A percentile compares a stretch with the other conserved stretches of the same genome.
phyloP scores from a whole-genome alignment of 495 filamentous ascomycete species.

The Hyaloscypha hepaticicola region DNA sequence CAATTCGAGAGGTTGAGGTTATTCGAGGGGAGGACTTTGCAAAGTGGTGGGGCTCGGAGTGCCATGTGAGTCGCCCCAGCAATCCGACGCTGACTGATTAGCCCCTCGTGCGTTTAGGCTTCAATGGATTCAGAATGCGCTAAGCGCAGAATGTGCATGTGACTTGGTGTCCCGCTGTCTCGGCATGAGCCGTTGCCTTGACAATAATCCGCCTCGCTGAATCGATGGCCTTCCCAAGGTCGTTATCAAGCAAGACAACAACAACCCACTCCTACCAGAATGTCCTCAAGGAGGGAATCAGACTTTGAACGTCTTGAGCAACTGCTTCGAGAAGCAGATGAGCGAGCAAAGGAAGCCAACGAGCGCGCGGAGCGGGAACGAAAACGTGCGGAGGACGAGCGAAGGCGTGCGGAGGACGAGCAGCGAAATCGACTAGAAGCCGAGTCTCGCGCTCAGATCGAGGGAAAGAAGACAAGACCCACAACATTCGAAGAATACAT shows the following conservation, averaged over 20 bases:
- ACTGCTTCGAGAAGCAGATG: constrained; percentile 15
- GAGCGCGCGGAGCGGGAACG: constrained; percentile 11
- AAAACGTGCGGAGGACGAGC: constrained; percentile 20
- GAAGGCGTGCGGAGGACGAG: constrained; percentile 23
- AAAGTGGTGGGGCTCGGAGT: no score
- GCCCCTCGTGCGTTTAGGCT: no score
- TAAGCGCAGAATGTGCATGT: no score
- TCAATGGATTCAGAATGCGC: no score
- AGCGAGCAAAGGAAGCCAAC: constrained; percentile 15
- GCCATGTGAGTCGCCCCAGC: no score
- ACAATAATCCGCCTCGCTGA: not conserved
- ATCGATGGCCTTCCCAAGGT: not conserved
- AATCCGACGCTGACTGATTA: no score
- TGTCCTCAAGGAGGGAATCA: constrained; percentile 20
- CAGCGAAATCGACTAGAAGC: constrained; percentile 17
- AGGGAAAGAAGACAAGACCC: constrained; percentile 28
- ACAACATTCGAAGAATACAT: constrained; percentile 42
- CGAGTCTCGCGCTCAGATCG: constrained; percentile 3
- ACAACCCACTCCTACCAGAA: constrained; percentile 11
- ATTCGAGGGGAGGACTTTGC: no score
- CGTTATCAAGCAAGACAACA: constrained; percentile 1
- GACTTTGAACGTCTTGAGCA: constrained; percentile 18
- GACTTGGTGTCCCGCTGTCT: not conserved
- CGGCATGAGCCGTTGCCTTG: not conserved
- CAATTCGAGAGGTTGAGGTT: no score